Base-by-base conservation (phyloP, 805 yeast species). In the Candida coquimbonensis region DNA sequence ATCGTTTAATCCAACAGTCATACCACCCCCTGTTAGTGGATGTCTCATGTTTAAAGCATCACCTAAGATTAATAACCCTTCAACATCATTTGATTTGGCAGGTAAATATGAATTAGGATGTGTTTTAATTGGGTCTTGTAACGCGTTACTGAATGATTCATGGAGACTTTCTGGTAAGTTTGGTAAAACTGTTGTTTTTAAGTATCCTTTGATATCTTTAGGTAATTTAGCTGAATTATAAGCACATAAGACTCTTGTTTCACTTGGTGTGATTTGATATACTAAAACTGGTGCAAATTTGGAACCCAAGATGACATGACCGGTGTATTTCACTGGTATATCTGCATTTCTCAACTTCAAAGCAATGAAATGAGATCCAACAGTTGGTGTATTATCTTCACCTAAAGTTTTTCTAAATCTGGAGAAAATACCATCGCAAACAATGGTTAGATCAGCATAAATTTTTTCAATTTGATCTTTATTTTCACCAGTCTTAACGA, bases 21-120 rank as follows among this genome's bases (percentile, higher is more conserved):
- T 93, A 50, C 99, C 99, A 52, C 99, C 99, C 44, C 99, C 99
- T 1, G 98, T 93, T 50, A 93, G 75, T 26, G 99, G 99, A 63
- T 93, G 99, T 63, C 99, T 77, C 97, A 93, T 93, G 64, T 93
- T 93, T 55, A 90, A 73, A 2, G 99, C 87, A 63, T 93, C 99
- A 41, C 99, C 99, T 33, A 93, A 61, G 53, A 91, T 74, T 34
- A 93, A 71, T 40, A 88, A 68, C 12, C 99, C 99, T 11, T 80
- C 81, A 38, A 78, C 72, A 29, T 70, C 70, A 60, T 88, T 90
- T 42, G 73, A 71, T 46, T 77, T 72, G 1, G 97, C 97, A 24
- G 95, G 77, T 42, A 93, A 70, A 65, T 77, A 93, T 55, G 93
- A 95, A 66, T 89, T 90, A 42, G 99, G 98, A 97, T 91, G 91